Percentiles rank a stretch among this genome's conserved stretches.
These are phyloP conservation scores for Arctostaphylos glauca DNA, from an alignment of 148 eudicot species.

Conservation along the genomic window DNA sequence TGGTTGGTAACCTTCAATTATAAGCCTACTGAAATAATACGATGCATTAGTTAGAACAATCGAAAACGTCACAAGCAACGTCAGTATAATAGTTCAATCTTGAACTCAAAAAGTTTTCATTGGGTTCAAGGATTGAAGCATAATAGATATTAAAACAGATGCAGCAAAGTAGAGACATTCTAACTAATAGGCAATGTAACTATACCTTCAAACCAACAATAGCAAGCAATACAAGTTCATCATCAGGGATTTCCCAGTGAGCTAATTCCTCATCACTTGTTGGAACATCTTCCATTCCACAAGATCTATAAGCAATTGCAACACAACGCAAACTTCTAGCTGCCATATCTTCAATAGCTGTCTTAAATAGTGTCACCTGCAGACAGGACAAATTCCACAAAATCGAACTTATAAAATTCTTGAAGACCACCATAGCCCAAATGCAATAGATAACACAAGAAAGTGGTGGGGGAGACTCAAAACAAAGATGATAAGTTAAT, in stretches of 20 bases:
- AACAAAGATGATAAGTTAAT: background rate
- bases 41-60: background rate
- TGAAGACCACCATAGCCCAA: background rate
- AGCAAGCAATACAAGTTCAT: constrained; percentile 69
- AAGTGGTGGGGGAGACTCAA: background rate
- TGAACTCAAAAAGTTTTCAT: background rate
- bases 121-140: background rate
- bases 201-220: constrained; percentile 89
- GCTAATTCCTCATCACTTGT: constrained; percentile 58
- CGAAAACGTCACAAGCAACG: background rate
- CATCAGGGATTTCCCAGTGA: constrained; percentile 73
- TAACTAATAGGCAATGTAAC: background rate
- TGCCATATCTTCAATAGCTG: constrained; percentile 84
- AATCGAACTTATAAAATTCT: background rate
- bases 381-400: background rate
- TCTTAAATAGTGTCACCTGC: constrained; percentile 49
- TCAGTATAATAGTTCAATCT: background rate
- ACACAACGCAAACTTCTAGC: constrained; percentile 82
- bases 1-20: background rate
- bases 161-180: background rate
- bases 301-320: constrained; percentile 69
- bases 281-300: constrained; percentile 52
- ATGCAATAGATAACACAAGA: background rate
- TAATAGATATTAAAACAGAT: background rate
- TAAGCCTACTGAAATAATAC: background rate